Conservation (phyloP, 1,284 basidiomycete genomes). For the Trichosporon inkin region DNA sequence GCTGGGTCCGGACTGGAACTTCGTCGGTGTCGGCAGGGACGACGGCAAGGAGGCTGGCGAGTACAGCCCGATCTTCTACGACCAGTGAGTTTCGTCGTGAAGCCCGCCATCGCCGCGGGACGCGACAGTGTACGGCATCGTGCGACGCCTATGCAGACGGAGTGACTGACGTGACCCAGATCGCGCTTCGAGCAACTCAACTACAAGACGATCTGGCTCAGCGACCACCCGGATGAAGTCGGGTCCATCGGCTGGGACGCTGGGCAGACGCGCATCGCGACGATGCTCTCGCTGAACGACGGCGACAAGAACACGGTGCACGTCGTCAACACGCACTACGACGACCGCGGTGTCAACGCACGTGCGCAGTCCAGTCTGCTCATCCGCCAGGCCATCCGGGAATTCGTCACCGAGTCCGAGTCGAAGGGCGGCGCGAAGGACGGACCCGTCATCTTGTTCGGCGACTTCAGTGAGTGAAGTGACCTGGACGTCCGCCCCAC, state of each 20-base stretch:
- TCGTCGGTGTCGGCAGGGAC: slow-evolving; percentile 63
- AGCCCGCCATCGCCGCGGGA: too few species aligned
- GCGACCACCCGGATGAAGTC: slow-evolving; percentile 33
- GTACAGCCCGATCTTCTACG: slow-evolving; percentile 63
- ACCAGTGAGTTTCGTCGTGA: slow-evolving; percentile 49
- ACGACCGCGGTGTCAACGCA: slow-evolving; percentile 38
- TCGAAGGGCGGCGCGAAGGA: slow-evolving; percentile 10
- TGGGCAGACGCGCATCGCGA: slow-evolving; percentile 44
- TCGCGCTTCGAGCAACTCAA: slow-evolving; percentile 15
- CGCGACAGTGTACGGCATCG: not conserved
- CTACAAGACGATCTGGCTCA: slow-evolving; percentile 46
- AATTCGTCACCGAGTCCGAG: slow-evolving; percentile 27
- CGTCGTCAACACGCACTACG: slow-evolving; percentile 49
- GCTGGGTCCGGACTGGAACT: slow-evolving; percentile 56
- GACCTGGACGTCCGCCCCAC: not conserved
- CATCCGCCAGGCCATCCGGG: slow-evolving; percentile 33
- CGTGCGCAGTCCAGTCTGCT: slow-evolving; percentile 40
- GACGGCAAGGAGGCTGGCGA: slow-evolving; percentile 60
- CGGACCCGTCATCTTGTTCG: slow-evolving; percentile 37
- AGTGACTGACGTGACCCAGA: slow-evolving; percentile 1
- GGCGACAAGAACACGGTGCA: slow-evolving; percentile 30
- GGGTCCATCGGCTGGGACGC: slow-evolving; percentile 49
- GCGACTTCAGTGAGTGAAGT: slow-evolving; percentile 48
- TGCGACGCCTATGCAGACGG: not conserved
- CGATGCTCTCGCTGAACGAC: slow-evolving; percentile 35